Evolutionary conservation across 352 stramenopile genomes (phyloP).

Genomic region (Phytophthora hybrid): DNA sequence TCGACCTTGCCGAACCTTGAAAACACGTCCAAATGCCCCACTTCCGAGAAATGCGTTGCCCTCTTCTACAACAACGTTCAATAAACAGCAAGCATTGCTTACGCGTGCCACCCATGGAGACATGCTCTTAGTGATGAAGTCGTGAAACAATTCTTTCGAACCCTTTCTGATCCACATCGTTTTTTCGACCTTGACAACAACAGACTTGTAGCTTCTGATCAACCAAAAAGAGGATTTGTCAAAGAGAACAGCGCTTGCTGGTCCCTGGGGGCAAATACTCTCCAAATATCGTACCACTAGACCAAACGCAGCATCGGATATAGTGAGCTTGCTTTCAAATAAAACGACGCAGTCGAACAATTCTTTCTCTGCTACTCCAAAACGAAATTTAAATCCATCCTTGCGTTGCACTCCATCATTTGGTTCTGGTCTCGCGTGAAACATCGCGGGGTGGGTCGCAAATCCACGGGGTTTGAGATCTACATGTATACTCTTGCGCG

Average conservation of each 20-base stretch:
- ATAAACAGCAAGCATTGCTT: background rate
- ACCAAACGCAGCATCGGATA: constrained; percentile 39
- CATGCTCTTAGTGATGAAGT: constrained; percentile 25
- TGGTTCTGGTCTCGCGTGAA: constrained; percentile 24
- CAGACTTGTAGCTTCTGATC: constrained; percentile 30
- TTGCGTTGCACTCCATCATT: constrained; percentile 23
- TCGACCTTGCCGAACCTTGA: background rate
- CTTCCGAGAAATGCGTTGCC: background rate
- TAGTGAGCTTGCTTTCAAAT: constrained; percentile 39
- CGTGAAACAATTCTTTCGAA: constrained; percentile 35
- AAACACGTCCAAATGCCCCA: background rate
- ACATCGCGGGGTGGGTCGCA: constrained; percentile 37
- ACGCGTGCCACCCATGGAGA: constrained; percentile 21
- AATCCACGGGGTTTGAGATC: constrained; percentile 23
- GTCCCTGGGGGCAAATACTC: constrained; percentile 20
- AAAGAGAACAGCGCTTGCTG: constrained; percentile 30
- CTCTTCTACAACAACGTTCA: background rate
- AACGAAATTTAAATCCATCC: constrained; percentile 37
- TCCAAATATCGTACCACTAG: constrained; percentile 36
- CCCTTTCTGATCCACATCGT: constrained; percentile 25
- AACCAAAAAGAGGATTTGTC: constrained; percentile 34
- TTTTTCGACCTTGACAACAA: constrained; percentile 29
- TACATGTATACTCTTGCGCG: background rate
- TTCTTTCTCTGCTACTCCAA: constrained; percentile 14
- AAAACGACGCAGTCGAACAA: constrained; percentile 43